Percentiles rank a stretch among this genome's conserved stretches.
These are phyloP conservation scores for Cydonia oblonga DNA, from an alignment of 331 rosid genomes.

Conservation along the genomic window DNA sequence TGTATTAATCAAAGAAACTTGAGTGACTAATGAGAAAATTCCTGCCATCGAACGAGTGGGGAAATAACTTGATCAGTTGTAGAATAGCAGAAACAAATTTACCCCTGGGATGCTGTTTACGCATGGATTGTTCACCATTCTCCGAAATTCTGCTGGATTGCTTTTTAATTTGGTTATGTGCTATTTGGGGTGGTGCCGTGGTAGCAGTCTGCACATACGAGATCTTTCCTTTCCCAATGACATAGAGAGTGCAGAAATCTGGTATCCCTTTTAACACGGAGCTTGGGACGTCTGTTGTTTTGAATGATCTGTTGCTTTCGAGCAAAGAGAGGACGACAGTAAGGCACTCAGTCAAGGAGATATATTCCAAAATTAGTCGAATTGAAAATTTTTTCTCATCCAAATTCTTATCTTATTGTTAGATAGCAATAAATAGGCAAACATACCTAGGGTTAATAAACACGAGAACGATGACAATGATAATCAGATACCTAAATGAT, in stretches of 20 bases:
- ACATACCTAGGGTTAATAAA: too few relatives aligned
- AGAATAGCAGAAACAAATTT: not conserved
- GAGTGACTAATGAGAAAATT: not conserved
- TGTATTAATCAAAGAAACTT: constrained; percentile 2
- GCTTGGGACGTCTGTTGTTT: constrained; percentile 44
- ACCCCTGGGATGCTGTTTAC: constrained; percentile 20
- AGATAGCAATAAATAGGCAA: too few relatives aligned
- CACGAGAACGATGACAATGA: not conserved
- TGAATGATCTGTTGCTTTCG: constrained; percentile 29
- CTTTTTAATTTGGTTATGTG: constrained; percentile 7
- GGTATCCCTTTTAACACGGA: constrained; percentile 48
- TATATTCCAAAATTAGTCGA: too few relatives aligned
- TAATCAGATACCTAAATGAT: too few relatives aligned
- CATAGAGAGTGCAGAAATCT: constrained; percentile 57
- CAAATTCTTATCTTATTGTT: too few relatives aligned
- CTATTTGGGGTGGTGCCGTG: constrained; percentile 7
- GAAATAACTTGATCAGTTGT: not conserved
- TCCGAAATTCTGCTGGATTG: constrained; percentile 10
- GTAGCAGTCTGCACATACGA: constrained; percentile 33
- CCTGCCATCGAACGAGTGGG: too few relatives aligned
- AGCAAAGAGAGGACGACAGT: too few relatives aligned
- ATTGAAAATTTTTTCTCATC: too few relatives aligned
- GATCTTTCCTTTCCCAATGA: constrained; percentile 58
- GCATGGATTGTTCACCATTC: not conserved
- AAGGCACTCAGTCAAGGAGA: not conserved